Conservation (phyloP, 2,329 filamentous ascomycete species). For the Lachnellula willkommii region DNA sequence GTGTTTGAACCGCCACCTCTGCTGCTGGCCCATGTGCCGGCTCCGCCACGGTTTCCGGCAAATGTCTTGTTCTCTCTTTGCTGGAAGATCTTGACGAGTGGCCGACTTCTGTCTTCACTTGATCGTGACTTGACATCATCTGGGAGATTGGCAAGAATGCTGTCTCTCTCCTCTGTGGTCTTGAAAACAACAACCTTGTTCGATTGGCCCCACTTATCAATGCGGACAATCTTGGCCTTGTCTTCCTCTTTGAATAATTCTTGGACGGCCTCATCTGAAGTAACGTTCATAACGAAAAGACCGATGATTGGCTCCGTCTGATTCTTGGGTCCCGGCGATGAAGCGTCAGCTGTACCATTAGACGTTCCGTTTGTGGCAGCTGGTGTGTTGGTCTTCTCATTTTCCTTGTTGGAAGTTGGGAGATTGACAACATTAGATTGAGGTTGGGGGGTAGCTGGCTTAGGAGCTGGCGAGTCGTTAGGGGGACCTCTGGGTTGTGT, state of each 20-base stretch:
- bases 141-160: slow-evolving; percentile 68
- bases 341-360: slow-evolving; percentile 46
- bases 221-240: slow-evolving; percentile 69
- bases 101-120: slow-evolving; percentile 68
- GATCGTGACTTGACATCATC: slow-evolving; percentile 69
- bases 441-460: slow-evolving; percentile 46
- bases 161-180: slow-evolving; percentile 71
- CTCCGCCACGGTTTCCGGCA: slow-evolving; percentile 54
- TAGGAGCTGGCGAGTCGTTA: slow-evolving; percentile 29
- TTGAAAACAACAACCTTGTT: slow-evolving; percentile 87
- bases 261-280: slow-evolving; percentile 74
- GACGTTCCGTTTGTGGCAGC: slow-evolving; percentile 47
- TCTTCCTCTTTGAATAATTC: slow-evolving; percentile 81
- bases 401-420: slow-evolving; percentile 46
- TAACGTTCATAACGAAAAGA: slow-evolving; percentile 84
- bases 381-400: slow-evolving; percentile 46
- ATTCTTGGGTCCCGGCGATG: slow-evolving; percentile 57
- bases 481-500: slow-evolving; percentile 27
- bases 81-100: slow-evolving; percentile 78
- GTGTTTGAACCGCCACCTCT: slow-evolving; percentile 54
- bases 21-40: slow-evolving; percentile 62
- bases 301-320: slow-evolving; percentile 67
- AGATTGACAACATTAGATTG: slow-evolving; percentile 31
- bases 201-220: slow-evolving; percentile 72
- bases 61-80: slow-evolving; percentile 55